These are phyloP conservation scores for Musa balbisiana DNA, from an alignment of 202 grass and related monocot genomes.

Conservation along the genomic window DNA sequence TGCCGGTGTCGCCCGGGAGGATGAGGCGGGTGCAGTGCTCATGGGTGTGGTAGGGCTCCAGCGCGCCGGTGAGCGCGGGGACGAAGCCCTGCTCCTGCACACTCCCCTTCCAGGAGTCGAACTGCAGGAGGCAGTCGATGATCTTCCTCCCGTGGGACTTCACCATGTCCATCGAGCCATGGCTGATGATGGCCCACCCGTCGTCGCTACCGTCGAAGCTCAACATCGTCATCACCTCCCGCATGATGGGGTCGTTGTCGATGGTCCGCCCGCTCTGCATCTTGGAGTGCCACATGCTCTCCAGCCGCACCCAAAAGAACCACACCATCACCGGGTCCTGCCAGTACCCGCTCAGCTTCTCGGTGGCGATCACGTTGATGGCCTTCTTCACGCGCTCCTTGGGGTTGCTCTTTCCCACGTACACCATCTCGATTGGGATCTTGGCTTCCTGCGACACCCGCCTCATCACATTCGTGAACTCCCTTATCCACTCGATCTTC, in stretches of 20 bases:
- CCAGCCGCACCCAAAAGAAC: conserved; percentile 50
- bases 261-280: conserved; percentile 28
- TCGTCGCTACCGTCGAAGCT: conserved; percentile 40
- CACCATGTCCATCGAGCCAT: conserved; percentile 17
- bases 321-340: conserved; percentile 33
- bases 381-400: conserved; percentile 32
- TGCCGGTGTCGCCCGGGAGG: conserved; percentile 20
- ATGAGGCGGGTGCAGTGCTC: conserved; percentile 40
- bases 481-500: conserved; percentile 34
- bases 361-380: neutral
- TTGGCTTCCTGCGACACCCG: conserved; percentile 16
- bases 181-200: conserved; percentile 32
- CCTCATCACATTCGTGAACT: conserved; percentile 27
- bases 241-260: conserved; percentile 34
- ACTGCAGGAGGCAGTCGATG: conserved; percentile 27
- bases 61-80: conserved; percentile 22
- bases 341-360: conserved; percentile 46
- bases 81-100: conserved; percentile 26
- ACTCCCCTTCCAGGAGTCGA: conserved; percentile 24
- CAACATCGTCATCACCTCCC: conserved; percentile 36
- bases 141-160: conserved; percentile 23
- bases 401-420: conserved; percentile 43
- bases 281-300: conserved; percentile 48
- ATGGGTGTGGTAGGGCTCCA: conserved; percentile 22
- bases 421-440: conserved; percentile 36